Evolutionary conservation across 2,329 filamentous ascomycete genomes (phyloP).

Genomic region (Trichoderma sp.): DNA sequence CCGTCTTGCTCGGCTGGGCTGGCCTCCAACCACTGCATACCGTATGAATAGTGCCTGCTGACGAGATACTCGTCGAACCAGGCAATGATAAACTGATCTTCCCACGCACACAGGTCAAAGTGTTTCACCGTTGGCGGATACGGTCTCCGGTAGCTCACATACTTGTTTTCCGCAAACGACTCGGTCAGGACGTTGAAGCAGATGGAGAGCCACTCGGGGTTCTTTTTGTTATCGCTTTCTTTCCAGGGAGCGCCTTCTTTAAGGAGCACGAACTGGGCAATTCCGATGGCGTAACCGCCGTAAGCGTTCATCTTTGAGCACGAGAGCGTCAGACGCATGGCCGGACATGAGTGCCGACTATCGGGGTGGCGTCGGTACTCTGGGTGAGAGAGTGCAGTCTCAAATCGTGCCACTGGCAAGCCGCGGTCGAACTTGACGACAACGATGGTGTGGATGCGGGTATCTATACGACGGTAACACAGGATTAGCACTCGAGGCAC

Average conservation of each 20-base stretch:
- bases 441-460: conserved; percentile 10
- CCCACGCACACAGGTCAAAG: conserved; percentile 18
- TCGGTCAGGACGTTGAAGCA: conserved; percentile 19
- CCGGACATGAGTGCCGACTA: conserved; percentile 15
- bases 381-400: conserved; percentile 11
- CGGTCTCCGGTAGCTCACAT: conserved; percentile 8
- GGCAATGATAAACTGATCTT: conserved; percentile 17
- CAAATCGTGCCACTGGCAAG: conserved; percentile 6
- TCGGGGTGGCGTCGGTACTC: conserved; percentile 13
- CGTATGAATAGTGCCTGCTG: conserved; percentile 14
- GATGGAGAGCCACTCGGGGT: conserved; percentile 14
- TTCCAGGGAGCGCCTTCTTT: neutral
- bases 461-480: neutral
- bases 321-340: conserved; percentile 16
- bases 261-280: conserved; percentile 13
- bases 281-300: conserved; percentile 12
- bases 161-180: conserved; percentile 10
- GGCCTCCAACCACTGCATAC: conserved; percentile 14
- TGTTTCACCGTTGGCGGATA: conserved; percentile 11
- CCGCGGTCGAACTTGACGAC: conserved; percentile 16
- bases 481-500: neutral
- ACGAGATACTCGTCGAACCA: conserved; percentile 21
- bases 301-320: conserved; percentile 15
- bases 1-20: neutral
- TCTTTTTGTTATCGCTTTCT: neutral